Evolutionary conservation across 768 basidiomycete genomes (phyloP), one percentile per base, ranked within the genome.

Genomic region (Hypsizygus marmoreus): DNA sequence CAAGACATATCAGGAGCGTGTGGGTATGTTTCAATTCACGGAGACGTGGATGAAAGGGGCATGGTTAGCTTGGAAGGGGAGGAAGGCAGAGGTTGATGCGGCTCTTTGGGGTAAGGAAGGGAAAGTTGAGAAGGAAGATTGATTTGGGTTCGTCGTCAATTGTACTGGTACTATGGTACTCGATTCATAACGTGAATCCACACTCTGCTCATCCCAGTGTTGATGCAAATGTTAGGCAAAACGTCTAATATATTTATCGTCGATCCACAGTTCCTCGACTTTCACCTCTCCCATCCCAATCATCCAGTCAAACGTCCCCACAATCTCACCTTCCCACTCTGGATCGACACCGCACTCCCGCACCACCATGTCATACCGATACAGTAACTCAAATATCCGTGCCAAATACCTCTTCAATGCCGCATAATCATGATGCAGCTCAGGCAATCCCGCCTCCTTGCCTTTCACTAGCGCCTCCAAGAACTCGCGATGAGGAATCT

Each of bases 11-110:
- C 82, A 83, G 57, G 60, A 72, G 45, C 80, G 92, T 16, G 92
- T 95, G 4, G 84, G 79, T 10, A 92, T 92, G 86, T 95, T n/a
- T 95, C 59, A 64, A 78, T 24, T 79, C 69, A 0, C 6, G 60
- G 6, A 43, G 52, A 66, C 80, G 70, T 11, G 53, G 44, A 49
- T 55, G 19, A 64, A 67, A 42, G 61, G 64, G 2, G 9, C 66
- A 1, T 4, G 33, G 10, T 48, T 64, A 12, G 43, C 54, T 7
- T 39, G 51, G 36, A 54, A 26, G 6, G 64, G 64, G 6, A 55
- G 48, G 24, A 60, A 55, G 40, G 43, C 38, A 1, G 55, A 55
- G 24, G 54, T 61, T 1, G 64, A 67, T 17, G 51, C 49, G 10
- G 31, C 43, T 2, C 28, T 67, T 0, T 65, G 66, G 66, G 59